phyloP scores from a whole-genome alignment of 2,329 filamentous ascomycete genomes.

The Aspergillus terreus region DNA sequence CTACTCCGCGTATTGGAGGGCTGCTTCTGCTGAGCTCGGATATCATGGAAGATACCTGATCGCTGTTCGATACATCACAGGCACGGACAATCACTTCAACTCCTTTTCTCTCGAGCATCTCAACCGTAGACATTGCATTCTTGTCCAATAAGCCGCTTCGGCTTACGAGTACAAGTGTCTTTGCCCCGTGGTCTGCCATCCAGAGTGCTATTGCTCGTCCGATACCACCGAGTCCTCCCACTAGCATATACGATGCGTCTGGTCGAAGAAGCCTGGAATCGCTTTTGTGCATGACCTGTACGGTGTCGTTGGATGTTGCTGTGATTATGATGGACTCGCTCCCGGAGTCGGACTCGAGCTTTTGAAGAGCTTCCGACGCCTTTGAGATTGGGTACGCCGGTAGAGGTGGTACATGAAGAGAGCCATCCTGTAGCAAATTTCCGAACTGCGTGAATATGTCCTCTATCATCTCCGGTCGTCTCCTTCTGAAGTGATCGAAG shows the following conservation, averaged over 20 bases:
- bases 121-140: slow-evolving; percentile 15
- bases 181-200: slow-evolving; percentile 49
- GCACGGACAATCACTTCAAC: slow-evolving; percentile 17
- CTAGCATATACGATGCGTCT: slow-evolving; percentile 23
- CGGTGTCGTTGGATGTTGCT: background rate
- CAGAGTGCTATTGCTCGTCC: slow-evolving; percentile 31
- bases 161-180: slow-evolving; percentile 51
- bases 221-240: slow-evolving; percentile 27
- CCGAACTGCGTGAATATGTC: slow-evolving; percentile 12
- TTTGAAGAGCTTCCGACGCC: slow-evolving; percentile 10
- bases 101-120: slow-evolving; percentile 16
- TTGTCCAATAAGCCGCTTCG: slow-evolving; percentile 31
- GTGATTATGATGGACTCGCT: background rate
- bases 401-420: slow-evolving; percentile 5
- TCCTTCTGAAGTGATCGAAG: slow-evolving; percentile 9
- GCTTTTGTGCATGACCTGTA: no score
- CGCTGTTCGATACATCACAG: slow-evolving; percentile 30
- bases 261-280: slow-evolving; percentile 1
- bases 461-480: slow-evolving; percentile 2
- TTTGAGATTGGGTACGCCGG: slow-evolving; percentile 9
- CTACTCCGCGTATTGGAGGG: slow-evolving; percentile 23
- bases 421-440: slow-evolving; percentile 11
- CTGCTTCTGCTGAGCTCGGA: slow-evolving; percentile 2
- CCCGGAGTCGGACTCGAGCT: background rate
- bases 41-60: slow-evolving; percentile 25